These are phyloP conservation scores for Boletus fagicola DNA, from an alignment of 768 basidiomycete genomes.

Conservation along the genomic window DNA sequence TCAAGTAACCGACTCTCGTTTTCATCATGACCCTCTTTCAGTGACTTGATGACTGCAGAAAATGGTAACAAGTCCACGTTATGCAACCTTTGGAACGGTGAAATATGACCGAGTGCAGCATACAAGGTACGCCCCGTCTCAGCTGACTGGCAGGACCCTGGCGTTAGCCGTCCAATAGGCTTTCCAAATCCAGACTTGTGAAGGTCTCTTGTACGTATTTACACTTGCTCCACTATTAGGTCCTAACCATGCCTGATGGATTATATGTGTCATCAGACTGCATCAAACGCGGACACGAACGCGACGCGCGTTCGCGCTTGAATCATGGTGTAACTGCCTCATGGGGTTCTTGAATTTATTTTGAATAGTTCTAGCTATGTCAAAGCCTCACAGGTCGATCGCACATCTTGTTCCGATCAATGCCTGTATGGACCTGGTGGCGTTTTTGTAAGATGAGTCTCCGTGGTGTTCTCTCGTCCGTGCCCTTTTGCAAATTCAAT, in stretches of 20 bases:
- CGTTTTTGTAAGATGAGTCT: conserved; percentile 15
- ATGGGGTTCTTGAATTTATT: conserved; percentile 12
- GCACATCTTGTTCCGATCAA: conserved; percentile 28
- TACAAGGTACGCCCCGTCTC: conserved; percentile 5
- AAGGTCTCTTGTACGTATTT: conserved; percentile 28
- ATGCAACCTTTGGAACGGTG: not conserved
- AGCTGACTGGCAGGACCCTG: conserved; percentile 11
- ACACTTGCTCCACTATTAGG: conserved; percentile 21
- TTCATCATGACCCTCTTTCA: conserved; percentile 8
- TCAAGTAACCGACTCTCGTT: not conserved
- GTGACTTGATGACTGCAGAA: conserved; percentile 6
- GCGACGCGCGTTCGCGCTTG: conserved; percentile 15
- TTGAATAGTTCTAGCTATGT: conserved; percentile 2
- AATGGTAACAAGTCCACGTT: not conserved
- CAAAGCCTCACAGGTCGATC: conserved; percentile 17
- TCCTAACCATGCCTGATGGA: conserved; percentile 10
- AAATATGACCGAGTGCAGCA: not conserved
- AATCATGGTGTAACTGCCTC: conserved; percentile 21
- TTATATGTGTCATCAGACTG: conserved; percentile 16
- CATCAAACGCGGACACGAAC: conserved; percentile 12
- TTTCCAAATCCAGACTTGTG: conserved; percentile 22
- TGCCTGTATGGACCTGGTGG: conserved; percentile 22
- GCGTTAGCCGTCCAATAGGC: conserved; percentile 1
- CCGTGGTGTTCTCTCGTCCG: conserved; percentile 27
- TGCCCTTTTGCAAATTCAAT: conserved; percentile 25